These are phyloP conservation scores for Tetracladium marchalianum DNA, from an alignment of 495 filamentous ascomycete species.

Conservation along the genomic window DNA sequence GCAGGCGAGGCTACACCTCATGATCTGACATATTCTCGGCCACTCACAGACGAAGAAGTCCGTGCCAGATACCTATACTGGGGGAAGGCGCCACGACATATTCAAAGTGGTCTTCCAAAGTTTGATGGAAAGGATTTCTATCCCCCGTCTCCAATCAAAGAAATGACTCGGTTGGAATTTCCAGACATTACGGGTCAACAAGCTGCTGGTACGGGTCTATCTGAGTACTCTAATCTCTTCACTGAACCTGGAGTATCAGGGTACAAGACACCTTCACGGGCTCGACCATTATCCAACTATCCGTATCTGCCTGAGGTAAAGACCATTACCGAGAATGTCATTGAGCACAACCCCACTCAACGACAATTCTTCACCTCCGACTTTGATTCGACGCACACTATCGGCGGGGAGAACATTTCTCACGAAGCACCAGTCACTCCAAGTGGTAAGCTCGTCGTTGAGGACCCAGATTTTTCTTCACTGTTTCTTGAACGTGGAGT, in stretches of 20 bases:
- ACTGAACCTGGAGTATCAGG: constrained; percentile 7
- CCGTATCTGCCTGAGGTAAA: too few relatives aligned
- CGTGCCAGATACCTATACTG: constrained; percentile 40
- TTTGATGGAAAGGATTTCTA: constrained; percentile 50
- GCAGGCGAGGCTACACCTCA: constrained; percentile 4
- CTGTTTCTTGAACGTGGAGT: constrained; percentile 1
- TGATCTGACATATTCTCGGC: constrained; percentile 37
- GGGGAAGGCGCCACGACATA: constrained; percentile 33
- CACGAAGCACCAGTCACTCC: too few relatives aligned
- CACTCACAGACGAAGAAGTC: constrained; percentile 37
- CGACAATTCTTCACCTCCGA: too few relatives aligned
- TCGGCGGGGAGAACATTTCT: too few relatives aligned
- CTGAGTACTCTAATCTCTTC: constrained; percentile 8
- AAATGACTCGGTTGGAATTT: constrained; percentile 1
- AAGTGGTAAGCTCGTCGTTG: too few relatives aligned
- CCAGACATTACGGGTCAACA: background rate
- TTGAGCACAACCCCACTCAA: too few relatives aligned
- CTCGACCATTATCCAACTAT: background rate
- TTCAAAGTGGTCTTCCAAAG: constrained; percentile 37
- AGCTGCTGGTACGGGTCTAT: background rate
- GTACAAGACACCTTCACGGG: constrained; percentile 9
- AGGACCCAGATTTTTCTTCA: constrained; percentile 2
- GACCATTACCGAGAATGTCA: too few relatives aligned
- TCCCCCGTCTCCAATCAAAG: constrained; percentile 37
- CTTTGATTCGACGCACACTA: too few relatives aligned